phyloP scores from a whole-genome alignment of 1,284 basidiomycete species.

The Irpex sp. region DNA sequence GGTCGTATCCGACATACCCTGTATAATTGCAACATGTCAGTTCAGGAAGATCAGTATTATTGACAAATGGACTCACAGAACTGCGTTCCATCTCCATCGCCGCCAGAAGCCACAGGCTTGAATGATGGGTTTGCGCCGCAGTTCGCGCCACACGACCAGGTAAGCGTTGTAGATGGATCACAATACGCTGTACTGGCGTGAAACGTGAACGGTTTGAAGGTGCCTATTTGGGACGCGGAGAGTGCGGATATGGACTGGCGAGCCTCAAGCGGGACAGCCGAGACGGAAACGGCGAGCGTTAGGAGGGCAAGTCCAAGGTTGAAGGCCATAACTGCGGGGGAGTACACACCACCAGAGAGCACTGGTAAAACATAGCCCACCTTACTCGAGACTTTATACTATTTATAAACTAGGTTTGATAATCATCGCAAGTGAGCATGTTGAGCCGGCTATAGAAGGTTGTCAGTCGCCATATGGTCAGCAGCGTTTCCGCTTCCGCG shows the following conservation, averaged over 20 bases:
- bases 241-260: constrained; percentile 34
- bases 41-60: background rate
- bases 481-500: no score
- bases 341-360: background rate
- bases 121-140: constrained; percentile 52
- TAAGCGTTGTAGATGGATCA: constrained; percentile 32
- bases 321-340: background rate
- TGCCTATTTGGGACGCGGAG: constrained; percentile 33
- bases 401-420: background rate
- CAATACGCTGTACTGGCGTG: constrained; percentile 58
- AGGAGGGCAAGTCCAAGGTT: constrained; percentile 8
- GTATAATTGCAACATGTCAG: background rate
- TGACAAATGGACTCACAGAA: constrained; percentile 28
- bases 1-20: constrained; percentile 45
- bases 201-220: constrained; percentile 47
- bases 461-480: background rate
- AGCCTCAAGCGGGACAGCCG: constrained; percentile 10
- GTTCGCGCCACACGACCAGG: constrained; percentile 52
- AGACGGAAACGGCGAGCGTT: constrained; percentile 14
- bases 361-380: background rate
- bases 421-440: background rate
- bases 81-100: constrained; percentile 47
- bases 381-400: background rate
- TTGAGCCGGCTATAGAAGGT: background rate
- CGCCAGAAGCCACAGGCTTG: constrained; percentile 52